Evolutionary conservation across 2,329 filamentous ascomycete genomes (phyloP).

Genomic region (Aciculosporium take): DNA sequence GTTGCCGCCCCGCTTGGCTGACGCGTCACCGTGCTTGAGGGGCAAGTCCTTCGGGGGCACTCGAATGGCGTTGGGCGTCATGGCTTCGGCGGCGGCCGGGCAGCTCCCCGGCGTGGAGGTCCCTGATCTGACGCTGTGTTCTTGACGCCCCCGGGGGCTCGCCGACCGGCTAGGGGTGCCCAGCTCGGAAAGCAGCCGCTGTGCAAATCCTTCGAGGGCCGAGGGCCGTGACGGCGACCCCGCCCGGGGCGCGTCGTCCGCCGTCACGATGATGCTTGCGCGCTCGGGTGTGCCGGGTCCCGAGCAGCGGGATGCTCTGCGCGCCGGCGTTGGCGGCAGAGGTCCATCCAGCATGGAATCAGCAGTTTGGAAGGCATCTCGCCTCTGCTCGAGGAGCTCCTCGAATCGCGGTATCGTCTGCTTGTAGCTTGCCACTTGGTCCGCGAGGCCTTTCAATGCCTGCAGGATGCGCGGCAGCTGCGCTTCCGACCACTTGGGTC

Average conservation of each 20-base stretch:
- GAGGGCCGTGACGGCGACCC: conserved; percentile 39
- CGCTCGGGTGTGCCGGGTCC: conserved; percentile 26
- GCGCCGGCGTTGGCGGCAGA: conserved; percentile 9
- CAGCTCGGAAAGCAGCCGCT: conserved; percentile 46
- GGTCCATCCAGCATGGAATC: conserved; percentile 30
- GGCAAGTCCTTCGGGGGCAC: conserved; percentile 30
- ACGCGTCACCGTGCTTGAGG: conserved; percentile 21
- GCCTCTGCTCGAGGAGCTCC: conserved; percentile 51
- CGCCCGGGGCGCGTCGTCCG: conserved; percentile 29
- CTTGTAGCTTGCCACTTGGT: conserved; percentile 49
- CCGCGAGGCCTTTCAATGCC: conserved; percentile 44
- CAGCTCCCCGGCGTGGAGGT: conserved; percentile 17
- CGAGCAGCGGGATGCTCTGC: conserved; percentile 16
- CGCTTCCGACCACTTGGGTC: conserved; percentile 37
- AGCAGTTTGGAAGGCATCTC: conserved; percentile 49
- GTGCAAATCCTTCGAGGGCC: conserved; percentile 45
- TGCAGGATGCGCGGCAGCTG: conserved; percentile 39
- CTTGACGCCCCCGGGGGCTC: conserved; percentile 37
- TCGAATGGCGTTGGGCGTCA: conserved; percentile 18
- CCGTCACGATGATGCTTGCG: too few relatives aligned
- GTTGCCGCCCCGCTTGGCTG: conserved; percentile 12
- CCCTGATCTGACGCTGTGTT: conserved; percentile 21
- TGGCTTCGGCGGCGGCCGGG: conserved; percentile 10
- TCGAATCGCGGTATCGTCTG: conserved; percentile 57
- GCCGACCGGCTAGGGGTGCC: conserved; percentile 36